phyloP scores from a whole-genome alignment of 1,139 yeast species.

The Protomyces arabidopsidicola region DNA sequence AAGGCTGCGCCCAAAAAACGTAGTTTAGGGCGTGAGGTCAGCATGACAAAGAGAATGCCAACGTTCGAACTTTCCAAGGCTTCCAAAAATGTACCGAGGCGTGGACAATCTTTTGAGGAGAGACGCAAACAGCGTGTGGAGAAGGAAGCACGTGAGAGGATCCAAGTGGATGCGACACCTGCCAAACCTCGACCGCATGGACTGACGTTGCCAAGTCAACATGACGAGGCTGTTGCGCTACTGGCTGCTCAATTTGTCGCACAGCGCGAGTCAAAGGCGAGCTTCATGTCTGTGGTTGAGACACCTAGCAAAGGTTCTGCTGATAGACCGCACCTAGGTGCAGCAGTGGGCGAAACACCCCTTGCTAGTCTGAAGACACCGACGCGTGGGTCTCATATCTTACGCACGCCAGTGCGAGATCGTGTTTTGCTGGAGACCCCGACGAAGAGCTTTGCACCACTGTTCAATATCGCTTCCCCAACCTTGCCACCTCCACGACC shows the following conservation, averaged over 20 bases:
- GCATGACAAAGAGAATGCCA: slow-evolving; percentile 15
- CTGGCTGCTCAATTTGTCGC: slow-evolving; percentile 1
- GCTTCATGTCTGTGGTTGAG: slow-evolving; percentile 18
- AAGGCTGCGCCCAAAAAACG: slow-evolving; percentile 5
- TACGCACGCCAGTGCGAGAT: neutral
- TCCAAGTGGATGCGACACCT: slow-evolving; percentile 20
- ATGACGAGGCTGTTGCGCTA: neutral
- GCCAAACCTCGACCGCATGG: slow-evolving; percentile 6
- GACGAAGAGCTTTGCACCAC: neutral
- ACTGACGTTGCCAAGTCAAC: neutral
- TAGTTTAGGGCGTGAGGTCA: slow-evolving; percentile 16
- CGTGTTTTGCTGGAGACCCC: neutral
- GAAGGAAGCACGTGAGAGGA: slow-evolving; percentile 8
- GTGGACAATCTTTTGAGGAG: slow-evolving; percentile 7
- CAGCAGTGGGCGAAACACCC: neutral
- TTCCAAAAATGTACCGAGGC: neutral
- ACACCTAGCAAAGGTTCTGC: slow-evolving; percentile 5
- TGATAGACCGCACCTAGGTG: neutral
- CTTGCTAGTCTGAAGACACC: neutral
- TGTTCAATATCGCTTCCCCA: neutral
- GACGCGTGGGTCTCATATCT: neutral
- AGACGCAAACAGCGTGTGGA: slow-evolving; percentile 3
- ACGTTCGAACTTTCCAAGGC: neutral
- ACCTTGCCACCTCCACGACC: neutral
- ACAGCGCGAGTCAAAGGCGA: slow-evolving; percentile 8